Conservation (phyloP, 257 asterid genomes). For the Rauvolfia tetraphylla region DNA sequence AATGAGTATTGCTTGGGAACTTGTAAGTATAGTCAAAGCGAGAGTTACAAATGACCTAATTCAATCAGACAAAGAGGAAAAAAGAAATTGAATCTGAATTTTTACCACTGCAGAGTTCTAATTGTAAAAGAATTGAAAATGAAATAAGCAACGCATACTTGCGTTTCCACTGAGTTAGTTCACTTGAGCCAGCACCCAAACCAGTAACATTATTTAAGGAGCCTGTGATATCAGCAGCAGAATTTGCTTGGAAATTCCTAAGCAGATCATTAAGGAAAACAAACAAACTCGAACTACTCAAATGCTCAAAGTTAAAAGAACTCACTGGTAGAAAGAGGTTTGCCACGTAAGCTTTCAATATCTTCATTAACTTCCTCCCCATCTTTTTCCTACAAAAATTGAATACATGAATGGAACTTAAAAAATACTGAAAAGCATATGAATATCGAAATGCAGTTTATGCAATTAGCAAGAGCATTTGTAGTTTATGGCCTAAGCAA, state of each 20-base stretch:
- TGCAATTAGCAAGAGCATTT: background rate
- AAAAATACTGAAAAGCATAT: background rate
- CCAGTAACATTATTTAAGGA: constrained; percentile 33
- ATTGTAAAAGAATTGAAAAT: constrained; percentile 11
- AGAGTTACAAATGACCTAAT: constrained; percentile 77
- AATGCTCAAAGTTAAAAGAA: constrained; percentile 2
- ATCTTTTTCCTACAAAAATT: constrained; percentile 44
- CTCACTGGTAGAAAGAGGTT: constrained; percentile 48
- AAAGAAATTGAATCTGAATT: constrained; percentile 8
- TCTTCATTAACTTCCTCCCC: constrained; percentile 39
- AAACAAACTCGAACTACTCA: background rate
- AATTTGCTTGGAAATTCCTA: constrained; percentile 6
- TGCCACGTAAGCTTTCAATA: constrained; percentile 44
- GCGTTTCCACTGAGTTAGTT: constrained; percentile 75
- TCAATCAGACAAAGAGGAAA: constrained; percentile 12
- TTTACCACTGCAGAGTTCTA: background rate
- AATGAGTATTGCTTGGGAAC: constrained; percentile 98
- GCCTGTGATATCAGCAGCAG: constrained; percentile 34
- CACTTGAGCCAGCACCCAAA: constrained; percentile 45
- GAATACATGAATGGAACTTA: constrained; percentile 12
- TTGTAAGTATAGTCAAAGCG: constrained; percentile 86
- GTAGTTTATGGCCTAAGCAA: background rate
- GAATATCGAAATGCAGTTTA: background rate
- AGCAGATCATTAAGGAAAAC: constrained; percentile 1
- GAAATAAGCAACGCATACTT: constrained; percentile 43